These are phyloP conservation scores for Chlamydomonas sp. DNA, from an alignment of 139 green algal genomes.

Conservation along the genomic window DNA sequence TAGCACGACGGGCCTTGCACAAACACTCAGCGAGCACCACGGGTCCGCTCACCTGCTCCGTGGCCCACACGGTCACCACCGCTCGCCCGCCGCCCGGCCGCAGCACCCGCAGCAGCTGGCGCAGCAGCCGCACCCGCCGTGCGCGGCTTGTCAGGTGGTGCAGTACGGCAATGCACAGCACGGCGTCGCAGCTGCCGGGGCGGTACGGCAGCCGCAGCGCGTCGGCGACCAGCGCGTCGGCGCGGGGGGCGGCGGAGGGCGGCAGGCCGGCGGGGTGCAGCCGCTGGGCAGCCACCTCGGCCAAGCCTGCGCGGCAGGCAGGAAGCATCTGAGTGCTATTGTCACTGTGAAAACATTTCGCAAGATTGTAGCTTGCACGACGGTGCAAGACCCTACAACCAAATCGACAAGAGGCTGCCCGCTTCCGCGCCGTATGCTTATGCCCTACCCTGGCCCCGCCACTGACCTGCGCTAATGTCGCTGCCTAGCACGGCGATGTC, in stretches of 20 bases:
- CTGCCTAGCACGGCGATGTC: slow-evolving; percentile 82
- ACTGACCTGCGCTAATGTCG: slow-evolving; percentile 76
- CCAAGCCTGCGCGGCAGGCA: no score
- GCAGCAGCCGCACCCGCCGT: slow-evolving; percentile 72
- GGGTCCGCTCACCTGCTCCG: slow-evolving; percentile 53
- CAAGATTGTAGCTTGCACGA: no score
- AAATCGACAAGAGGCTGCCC: background rate
- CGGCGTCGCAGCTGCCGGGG: slow-evolving; percentile 76
- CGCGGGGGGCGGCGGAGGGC: no score
- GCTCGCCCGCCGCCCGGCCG: slow-evolving; percentile 62
- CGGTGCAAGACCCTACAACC: no score
- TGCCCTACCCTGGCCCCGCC: background rate
- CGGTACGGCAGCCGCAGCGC: slow-evolving; percentile 78
- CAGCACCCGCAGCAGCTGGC: slow-evolving; percentile 82
- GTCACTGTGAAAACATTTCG: no score
- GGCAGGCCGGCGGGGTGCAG: no score
- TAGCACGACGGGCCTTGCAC: no score
- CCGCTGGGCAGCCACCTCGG: no score
- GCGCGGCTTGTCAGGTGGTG: slow-evolving; percentile 86
- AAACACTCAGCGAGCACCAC: no score
- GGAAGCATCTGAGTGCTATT: no score
- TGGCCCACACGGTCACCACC: slow-evolving; percentile 89
- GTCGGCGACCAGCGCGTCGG: no score
- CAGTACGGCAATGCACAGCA: slow-evolving; percentile 96
- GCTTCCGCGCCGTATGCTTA: no score